Evolutionary conservation across 2,329 filamentous ascomycete species (phyloP).

Genomic region (Paracoccidioides brasiliensis): DNA sequence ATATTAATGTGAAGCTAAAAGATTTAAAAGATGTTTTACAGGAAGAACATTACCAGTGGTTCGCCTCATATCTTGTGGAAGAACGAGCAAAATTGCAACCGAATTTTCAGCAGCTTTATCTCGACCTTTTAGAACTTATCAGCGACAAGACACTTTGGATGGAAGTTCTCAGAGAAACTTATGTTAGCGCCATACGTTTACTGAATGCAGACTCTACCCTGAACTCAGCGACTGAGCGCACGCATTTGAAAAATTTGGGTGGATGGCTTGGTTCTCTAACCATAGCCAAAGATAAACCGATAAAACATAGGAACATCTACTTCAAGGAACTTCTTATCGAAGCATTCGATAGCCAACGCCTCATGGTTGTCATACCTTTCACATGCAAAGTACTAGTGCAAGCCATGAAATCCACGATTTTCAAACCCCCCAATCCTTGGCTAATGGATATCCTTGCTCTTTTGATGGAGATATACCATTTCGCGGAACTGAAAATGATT

Average conservation of each 20-base stretch:
- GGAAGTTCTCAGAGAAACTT: conserved; percentile 88
- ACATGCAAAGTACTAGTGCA: conserved; percentile 91
- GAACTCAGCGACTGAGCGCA: conserved; percentile 69
- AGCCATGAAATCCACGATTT: conserved; percentile 71
- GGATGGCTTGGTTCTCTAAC: conserved; percentile 89
- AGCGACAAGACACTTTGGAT: conserved; percentile 66
- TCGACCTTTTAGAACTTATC: conserved; percentile 76
- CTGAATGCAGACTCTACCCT: conserved; percentile 82
- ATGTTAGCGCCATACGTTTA: conserved; percentile 70
- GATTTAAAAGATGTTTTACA: conserved; percentile 70
- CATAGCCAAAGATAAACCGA: conserved; percentile 83
- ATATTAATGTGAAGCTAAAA: conserved; percentile 68
- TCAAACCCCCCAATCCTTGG: conserved; percentile 93
- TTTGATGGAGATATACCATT: conserved; percentile 85
- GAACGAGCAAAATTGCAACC: conserved; percentile 94
- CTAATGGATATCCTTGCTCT: conserved; percentile 89
- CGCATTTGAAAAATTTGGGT: conserved; percentile 83
- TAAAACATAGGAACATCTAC: conserved; percentile 91
- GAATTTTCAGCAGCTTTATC: conserved; percentile 88
- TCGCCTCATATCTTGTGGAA: conserved; percentile 86
- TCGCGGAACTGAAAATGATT: conserved; percentile 86
- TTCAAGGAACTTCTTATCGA: conserved; percentile 94
- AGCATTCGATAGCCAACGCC: conserved; percentile 79
- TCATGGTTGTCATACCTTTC: conserved; percentile 89
- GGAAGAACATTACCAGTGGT: conserved; percentile 84